Percentiles rank a stretch among this genome's conserved stretches.
Conservation (phyloP, 2,329 filamentous ascomycete species). For the Fusarium illudens region DNA sequence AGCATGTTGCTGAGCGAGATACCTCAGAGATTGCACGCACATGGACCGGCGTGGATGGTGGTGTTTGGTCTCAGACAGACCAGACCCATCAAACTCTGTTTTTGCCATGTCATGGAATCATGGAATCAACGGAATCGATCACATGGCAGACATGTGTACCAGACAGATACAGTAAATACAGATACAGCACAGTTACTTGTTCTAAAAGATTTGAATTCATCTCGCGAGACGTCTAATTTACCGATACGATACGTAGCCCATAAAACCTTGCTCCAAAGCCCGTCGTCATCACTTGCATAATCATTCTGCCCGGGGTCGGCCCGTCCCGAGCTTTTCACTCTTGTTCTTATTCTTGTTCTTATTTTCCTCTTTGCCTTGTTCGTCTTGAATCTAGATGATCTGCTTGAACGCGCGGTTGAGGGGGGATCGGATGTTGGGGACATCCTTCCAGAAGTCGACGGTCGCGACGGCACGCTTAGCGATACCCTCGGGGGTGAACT, state of each 20-base stretch:
- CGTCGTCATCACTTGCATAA: conserved; percentile 41
- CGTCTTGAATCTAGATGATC: conserved; percentile 73
- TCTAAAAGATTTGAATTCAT: conserved; percentile 42
- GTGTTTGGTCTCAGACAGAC: neutral
- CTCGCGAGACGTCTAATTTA: conserved; percentile 39
- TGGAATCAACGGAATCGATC: conserved; percentile 9
- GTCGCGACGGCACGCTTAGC: conserved; percentile 93
- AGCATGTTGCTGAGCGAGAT: neutral
- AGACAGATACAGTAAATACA: conserved; percentile 8
- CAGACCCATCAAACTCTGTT: conserved; percentile 2
- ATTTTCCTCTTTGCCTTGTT: conserved; percentile 25
- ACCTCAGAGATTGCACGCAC: neutral
- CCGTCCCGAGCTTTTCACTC: conserved; percentile 18
- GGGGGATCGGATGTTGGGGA: conserved; percentile 88
- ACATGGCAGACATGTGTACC: conserved; percentile 10
- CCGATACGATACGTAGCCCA: conserved; percentile 30
- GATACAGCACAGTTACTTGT: conserved; percentile 12
- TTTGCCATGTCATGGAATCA: conserved; percentile 5
- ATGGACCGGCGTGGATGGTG: conserved; percentile 6
- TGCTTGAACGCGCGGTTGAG: conserved; percentile 98
- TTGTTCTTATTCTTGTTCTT: neutral
- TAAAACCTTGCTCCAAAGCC: conserved; percentile 39
- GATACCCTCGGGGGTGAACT: conserved; percentile 97
- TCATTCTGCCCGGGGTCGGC: conserved; percentile 29
- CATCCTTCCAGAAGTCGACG: conserved; percentile 96